Base-by-base conservation (phyloP, 2,329 filamentous ascomycete species). In the Taxawa tesnikishii region DNA sequence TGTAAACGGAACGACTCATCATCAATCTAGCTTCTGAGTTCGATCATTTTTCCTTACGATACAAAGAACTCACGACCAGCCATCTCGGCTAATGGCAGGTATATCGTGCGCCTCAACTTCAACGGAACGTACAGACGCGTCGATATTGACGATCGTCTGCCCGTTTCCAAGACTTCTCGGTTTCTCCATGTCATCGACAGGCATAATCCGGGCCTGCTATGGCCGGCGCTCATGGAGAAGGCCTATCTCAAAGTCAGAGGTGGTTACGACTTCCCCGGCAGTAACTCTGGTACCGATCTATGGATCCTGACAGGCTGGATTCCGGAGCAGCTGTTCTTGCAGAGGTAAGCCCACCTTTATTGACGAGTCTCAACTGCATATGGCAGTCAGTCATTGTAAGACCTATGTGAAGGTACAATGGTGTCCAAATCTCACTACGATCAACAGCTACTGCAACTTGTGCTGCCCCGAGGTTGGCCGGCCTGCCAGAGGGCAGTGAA, bases 241-340 rank as follows among this genome's bases (percentile, higher is more conserved):
- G 90, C 90, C 0, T 98, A 98, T 45, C 64, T 98, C 2, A 98
- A 96, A 60, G 75, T 96, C 8, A 74, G 88, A 34, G 90, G 90
- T 16, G 90, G 90, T 19, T 98, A 98, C 53, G 87, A 98, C 49
- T 98, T 98, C 43, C 88, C 90, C 0, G 90, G 90, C 6, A 96
- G 90, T 49, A 96, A 96, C 53, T 96, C 88, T 1, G 87, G 84
- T 8, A 96, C 88, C 3, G 90, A 98, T 55, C 60, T 98, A 4
- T 93, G 83, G 74, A 79, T 92, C 2, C 59, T 98, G 33, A 93
- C 82, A 0, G 88, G 90, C 17, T 98, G 90, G 90, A 85, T 98
- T 30, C 90, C 90, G 0, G 87, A 98, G 56, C 90, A 98, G 53
- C 63, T 96, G 1, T 94, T 94, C 46, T 63, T 96, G 2, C 85